Base-by-base conservation (phyloP, 2,329 filamentous ascomycete genomes). In the Penicillium polonicum region DNA sequence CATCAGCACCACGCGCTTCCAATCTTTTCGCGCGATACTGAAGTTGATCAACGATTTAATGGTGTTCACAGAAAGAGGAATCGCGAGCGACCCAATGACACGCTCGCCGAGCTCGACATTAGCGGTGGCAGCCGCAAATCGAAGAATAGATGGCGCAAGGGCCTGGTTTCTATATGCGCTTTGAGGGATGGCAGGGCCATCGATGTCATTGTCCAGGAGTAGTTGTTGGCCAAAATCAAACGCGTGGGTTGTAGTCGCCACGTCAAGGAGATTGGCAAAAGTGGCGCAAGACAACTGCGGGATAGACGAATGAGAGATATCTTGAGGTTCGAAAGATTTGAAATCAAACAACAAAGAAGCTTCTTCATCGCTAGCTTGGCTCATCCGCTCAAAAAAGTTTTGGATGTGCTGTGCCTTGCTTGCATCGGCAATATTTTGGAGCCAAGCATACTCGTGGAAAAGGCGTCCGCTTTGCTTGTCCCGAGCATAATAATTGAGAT, bases 141-240 rank as follows among this genome's bases (percentile, higher is more conserved):
- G 78, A 35, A 85, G 74, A 29, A 87, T 72, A 0, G 82, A 78
- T 13, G 83, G 79, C 3, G 80, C 76, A 25, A 87, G 71, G 48
- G 72, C 72, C 31, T 77, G 77, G 59, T 83, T 71, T 3, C 65
- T 66, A 62, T 84, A 85, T 27, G 78, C 61, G 21, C 67, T 65
- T 13, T 67, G 63, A 23, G 77, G 70, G 25, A 86, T 82, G 3
- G 82, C 59, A n/a, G 83, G 81, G 0, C 81, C 82, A 62, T 85
- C 82, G 15, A 82, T 61, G 60, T 83, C 82, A 10, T 77, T 65
- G 0, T 78, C 79, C 54, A 79, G 78, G 1, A 86, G 70, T 13
- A 87, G 70, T 79, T 80, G 84, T 33, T 78, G 74, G 4, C 80
- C 83, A 52, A 86, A 74, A 17, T 79, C 76, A 58, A 77, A 81